These are phyloP conservation scores for Ammopiptanthus mongolicus DNA, from an alignment of 306 rosid species.

Conservation along the genomic window DNA sequence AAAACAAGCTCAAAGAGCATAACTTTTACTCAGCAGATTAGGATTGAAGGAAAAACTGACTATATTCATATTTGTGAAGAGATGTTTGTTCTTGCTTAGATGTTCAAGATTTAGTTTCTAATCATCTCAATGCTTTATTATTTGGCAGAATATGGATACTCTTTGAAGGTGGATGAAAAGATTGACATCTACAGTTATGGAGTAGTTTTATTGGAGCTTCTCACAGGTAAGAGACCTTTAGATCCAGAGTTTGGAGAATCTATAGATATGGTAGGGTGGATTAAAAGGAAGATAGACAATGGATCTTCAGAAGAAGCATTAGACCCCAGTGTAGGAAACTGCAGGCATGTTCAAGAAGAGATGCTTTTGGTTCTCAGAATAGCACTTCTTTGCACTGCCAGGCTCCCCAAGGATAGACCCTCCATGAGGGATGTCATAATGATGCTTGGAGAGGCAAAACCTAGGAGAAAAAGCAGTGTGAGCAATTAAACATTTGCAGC, in stretches of 20 bases:
- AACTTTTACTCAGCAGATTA: not conserved
- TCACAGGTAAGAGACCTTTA: slow-evolving; percentile 74
- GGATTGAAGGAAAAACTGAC: not conserved
- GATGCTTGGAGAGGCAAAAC: slow-evolving; percentile 95
- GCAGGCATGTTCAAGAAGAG: slow-evolving; percentile 86
- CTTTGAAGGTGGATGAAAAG: slow-evolving; percentile 87
- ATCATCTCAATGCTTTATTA: slow-evolving; percentile 15
- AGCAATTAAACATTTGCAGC: slow-evolving; percentile 33
- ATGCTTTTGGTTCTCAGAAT: slow-evolving; percentile 87
- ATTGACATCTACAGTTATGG: slow-evolving; percentile 88
- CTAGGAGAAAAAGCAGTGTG: slow-evolving; percentile 70
- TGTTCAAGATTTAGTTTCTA: not conserved
- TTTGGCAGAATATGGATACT: slow-evolving; percentile 80
- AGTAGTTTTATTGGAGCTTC: slow-evolving; percentile 79
- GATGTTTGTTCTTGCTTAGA: not conserved
- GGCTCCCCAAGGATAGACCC: slow-evolving; percentile 87
- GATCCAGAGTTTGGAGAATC: slow-evolving; percentile 77
- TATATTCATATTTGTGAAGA: not conserved
- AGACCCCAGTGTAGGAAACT: slow-evolving; percentile 79
- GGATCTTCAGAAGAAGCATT: slow-evolving; percentile 62
- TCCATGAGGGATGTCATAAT: slow-evolving; percentile 92
- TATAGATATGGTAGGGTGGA: slow-evolving; percentile 86
- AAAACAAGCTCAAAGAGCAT: not conserved
- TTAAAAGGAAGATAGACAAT: slow-evolving; percentile 54
- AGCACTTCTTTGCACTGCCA: slow-evolving; percentile 90